Conservation (phyloP, 306 rosid species). For the Inga leiocalycina region DNA sequence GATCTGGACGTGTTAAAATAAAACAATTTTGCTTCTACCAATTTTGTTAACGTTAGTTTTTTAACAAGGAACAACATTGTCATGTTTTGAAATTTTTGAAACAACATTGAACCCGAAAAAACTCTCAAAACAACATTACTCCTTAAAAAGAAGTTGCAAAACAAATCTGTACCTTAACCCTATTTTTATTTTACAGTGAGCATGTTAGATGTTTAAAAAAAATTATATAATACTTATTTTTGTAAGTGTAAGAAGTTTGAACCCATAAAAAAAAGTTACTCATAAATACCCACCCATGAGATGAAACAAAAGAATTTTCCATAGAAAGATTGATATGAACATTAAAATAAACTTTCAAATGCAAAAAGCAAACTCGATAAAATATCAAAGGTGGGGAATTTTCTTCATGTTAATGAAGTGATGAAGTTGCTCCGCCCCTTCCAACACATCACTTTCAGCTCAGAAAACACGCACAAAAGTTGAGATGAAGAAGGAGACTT, state of each 20-base stretch:
- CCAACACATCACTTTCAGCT: constrained; percentile 27
- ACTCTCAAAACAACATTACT: too few relatives aligned
- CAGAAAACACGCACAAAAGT: neutral
- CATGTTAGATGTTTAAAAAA: neutral
- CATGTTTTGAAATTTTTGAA: too few relatives aligned
- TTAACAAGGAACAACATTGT: too few relatives aligned
- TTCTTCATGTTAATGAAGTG: neutral
- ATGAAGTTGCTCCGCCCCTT: constrained; percentile 11
- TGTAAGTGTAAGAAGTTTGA: neutral
- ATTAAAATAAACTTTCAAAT: neutral
- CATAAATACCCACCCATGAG: neutral
- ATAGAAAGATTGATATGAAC: neutral
- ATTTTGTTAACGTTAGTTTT: too few relatives aligned
- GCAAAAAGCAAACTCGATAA: neutral
- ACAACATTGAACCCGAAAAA: too few relatives aligned
- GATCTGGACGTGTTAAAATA: too few relatives aligned
- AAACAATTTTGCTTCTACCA: too few relatives aligned
- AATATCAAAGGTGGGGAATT: neutral
- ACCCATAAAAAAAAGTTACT: neutral
- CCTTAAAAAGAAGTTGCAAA: too few relatives aligned
- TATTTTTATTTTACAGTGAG: too few relatives aligned
- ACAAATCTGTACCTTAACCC: too few relatives aligned
- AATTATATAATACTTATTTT: neutral
- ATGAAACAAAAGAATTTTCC: neutral
- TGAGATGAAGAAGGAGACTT: neutral